Evolutionary conservation across 352 stramenopile species (phyloP).

Genomic region (Globisporangium splendens): DNA sequence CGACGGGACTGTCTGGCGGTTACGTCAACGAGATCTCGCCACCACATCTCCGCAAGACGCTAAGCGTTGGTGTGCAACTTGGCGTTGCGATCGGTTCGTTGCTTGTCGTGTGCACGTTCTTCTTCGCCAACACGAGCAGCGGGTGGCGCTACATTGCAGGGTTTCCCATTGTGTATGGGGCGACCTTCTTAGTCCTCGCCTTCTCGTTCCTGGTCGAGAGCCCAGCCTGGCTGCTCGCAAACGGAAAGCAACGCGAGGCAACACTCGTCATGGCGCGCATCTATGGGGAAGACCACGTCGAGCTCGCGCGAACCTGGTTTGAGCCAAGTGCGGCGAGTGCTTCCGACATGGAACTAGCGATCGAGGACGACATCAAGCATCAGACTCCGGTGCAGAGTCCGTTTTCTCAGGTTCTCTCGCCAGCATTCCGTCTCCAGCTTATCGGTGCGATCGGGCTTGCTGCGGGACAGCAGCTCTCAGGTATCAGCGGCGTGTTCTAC

Average conservation of each 20-base stretch:
- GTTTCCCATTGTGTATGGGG: conserved; percentile 34
- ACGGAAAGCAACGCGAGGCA: conserved; percentile 19
- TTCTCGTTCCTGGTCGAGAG: conserved; percentile 47
- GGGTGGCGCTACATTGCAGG: conserved; percentile 56
- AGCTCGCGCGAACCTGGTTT: conserved; percentile 32
- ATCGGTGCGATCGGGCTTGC: conserved; percentile 43
- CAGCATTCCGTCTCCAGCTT: conserved; percentile 29
- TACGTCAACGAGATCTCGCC: conserved; percentile 53
- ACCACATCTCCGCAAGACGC: conserved; percentile 29
- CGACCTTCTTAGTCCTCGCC: conserved; percentile 30
- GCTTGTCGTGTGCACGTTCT: conserved; percentile 42
- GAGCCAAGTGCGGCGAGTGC: conserved; percentile 11
- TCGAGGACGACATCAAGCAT: neutral
- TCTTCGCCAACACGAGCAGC: conserved; percentile 37
- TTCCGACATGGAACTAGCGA: neutral
- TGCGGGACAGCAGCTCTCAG: conserved; percentile 47
- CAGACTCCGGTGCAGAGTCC: neutral
- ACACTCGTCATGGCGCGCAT: conserved; percentile 24
- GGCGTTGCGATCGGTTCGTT: conserved; percentile 41
- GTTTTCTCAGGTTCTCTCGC: conserved; percentile 8
- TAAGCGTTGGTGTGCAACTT: conserved; percentile 44
- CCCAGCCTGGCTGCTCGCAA: conserved; percentile 38
- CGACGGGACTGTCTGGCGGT: conserved; percentile 26
- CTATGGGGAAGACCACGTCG: conserved; percentile 30
- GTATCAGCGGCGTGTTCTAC: conserved; percentile 70